phyloP scores from a whole-genome alignment of 2,329 filamentous ascomycete species.

The Hymenoscyphus albidus region DNA sequence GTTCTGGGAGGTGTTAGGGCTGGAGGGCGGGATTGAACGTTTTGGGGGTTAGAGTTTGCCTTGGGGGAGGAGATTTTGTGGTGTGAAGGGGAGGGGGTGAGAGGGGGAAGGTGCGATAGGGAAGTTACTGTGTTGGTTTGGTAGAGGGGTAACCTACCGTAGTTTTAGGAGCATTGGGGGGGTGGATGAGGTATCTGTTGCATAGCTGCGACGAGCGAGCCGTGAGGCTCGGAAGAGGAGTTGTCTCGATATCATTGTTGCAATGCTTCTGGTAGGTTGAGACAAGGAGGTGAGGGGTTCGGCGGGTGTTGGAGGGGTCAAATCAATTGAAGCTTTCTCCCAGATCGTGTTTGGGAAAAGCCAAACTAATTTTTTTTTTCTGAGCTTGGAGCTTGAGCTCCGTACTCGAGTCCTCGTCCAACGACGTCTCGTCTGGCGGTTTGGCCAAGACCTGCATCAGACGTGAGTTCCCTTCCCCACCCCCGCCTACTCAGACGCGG shows the following conservation, averaged over 20 bases:
- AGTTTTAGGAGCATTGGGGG: slow-evolving; percentile 38
- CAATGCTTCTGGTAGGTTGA: not conserved
- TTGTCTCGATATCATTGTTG: slow-evolving; percentile 24
- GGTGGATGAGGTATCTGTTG: slow-evolving; percentile 26
- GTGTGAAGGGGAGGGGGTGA: not conserved
- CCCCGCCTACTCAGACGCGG: not conserved
- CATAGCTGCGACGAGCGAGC: slow-evolving; percentile 25
- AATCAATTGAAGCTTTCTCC: not conserved
- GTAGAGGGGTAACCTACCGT: slow-evolving; percentile 27
- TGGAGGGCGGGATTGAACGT: not conserved
- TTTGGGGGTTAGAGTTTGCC: not conserved
- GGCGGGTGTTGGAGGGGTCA: not conserved
- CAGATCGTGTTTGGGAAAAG: not conserved
- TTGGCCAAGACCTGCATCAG: not conserved
- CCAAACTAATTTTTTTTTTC: not conserved
- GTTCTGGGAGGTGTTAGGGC: slow-evolving; percentile 25
- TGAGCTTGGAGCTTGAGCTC: not conserved
- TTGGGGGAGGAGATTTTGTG: not conserved
- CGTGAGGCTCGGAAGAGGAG: slow-evolving; percentile 22
- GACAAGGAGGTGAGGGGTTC: not conserved
- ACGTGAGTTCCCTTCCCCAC: not conserved
- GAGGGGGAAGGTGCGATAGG: not conserved
- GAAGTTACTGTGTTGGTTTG: not conserved
- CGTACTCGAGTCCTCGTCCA: no score
- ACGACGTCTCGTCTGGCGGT: no score